Evolutionary conservation across 176 grass and related monocot species (phyloP).

Genomic region (Musa schizocarpa): DNA sequence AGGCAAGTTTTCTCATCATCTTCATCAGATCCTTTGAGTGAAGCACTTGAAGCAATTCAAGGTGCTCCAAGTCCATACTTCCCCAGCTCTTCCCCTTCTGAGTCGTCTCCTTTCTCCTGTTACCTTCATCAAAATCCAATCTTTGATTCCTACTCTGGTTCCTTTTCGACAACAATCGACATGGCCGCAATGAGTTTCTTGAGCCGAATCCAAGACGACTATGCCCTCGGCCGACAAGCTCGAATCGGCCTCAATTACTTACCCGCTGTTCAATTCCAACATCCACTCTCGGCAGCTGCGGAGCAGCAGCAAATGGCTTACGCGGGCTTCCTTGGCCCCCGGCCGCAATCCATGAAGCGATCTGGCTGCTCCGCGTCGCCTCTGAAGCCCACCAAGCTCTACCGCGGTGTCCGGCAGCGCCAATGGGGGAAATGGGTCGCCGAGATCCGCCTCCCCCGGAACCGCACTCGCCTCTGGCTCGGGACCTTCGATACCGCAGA

Average conservation of each 20-base stretch:
- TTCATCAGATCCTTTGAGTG: slow-evolving; percentile 18
- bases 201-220: not conserved
- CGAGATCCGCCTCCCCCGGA: slow-evolving; percentile 67
- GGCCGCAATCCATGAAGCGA: slow-evolving; percentile 57
- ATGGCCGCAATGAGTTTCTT: not conserved
- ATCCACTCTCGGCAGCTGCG: not conserved
- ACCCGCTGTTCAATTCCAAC: slow-evolving; percentile 20
- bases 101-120: slow-evolving; percentile 22
- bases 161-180: not conserved
- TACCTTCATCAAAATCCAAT: slow-evolving; percentile 11
- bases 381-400: slow-evolving; percentile 46
- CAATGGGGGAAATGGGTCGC: slow-evolving; percentile 83
- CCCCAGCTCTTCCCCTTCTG: slow-evolving; percentile 13
- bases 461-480: slow-evolving; percentile 57
- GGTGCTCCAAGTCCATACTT: slow-evolving; percentile 6
- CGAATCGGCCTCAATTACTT: slow-evolving; percentile 22
- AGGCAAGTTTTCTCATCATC: slow-evolving; percentile 3
- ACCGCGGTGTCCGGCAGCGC: slow-evolving; percentile 65
- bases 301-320: not conserved
- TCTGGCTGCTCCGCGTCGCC: not conserved
- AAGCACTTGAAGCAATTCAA: slow-evolving; percentile 21
- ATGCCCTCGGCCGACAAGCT: not conserved
- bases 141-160: not conserved
- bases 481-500: slow-evolving; percentile 13
- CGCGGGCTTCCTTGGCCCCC: slow-evolving; percentile 10